phyloP scores from a whole-genome alignment of 2,329 filamentous ascomycete species.

The Pseudocercospora vitis region DNA sequence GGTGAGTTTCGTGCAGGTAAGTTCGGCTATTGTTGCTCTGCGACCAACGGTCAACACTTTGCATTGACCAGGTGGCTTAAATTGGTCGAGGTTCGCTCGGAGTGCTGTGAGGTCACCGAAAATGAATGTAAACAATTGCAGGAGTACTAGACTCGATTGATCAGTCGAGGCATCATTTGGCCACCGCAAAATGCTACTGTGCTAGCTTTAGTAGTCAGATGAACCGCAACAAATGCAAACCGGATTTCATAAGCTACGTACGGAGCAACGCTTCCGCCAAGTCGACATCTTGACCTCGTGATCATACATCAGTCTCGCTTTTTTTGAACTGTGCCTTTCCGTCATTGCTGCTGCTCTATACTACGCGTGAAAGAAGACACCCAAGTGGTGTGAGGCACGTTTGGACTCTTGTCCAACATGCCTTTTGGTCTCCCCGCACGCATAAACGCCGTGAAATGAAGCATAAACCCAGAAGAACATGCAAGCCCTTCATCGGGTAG shows the following conservation, averaged over 20 bases:
- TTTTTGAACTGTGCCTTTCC: slow-evolving; percentile 25
- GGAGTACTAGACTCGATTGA: too few relatives aligned
- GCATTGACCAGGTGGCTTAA: too few relatives aligned
- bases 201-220: too few relatives aligned
- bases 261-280: slow-evolving; percentile 23
- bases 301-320: slow-evolving; percentile 32
- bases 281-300: slow-evolving; percentile 26
- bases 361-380: slow-evolving; percentile 21
- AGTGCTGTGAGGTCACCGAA: too few relatives aligned
- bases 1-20: too few relatives aligned
- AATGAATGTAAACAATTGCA: too few relatives aligned
- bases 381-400: slow-evolving; percentile 17
- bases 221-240: slow-evolving; percentile 1
- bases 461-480: slow-evolving; percentile 19
- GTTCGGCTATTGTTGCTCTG: too few relatives aligned
- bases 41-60: too few relatives aligned
- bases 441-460: slow-evolving; percentile 27
- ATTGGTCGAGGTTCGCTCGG: too few relatives aligned
- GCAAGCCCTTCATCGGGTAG: slow-evolving; percentile 36
- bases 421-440: slow-evolving; percentile 26
- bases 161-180: too few relatives aligned
- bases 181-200: too few relatives aligned
- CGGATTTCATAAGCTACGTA: slow-evolving; percentile 16
- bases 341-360: slow-evolving; percentile 30
- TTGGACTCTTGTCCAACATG: slow-evolving; percentile 20